A percentile compares a stretch with the other conserved stretches of the same genome.
These are phyloP conservation scores for Oidium heveae DNA, from an alignment of 2,329 filamentous ascomycete genomes.

Conservation along the genomic window DNA sequence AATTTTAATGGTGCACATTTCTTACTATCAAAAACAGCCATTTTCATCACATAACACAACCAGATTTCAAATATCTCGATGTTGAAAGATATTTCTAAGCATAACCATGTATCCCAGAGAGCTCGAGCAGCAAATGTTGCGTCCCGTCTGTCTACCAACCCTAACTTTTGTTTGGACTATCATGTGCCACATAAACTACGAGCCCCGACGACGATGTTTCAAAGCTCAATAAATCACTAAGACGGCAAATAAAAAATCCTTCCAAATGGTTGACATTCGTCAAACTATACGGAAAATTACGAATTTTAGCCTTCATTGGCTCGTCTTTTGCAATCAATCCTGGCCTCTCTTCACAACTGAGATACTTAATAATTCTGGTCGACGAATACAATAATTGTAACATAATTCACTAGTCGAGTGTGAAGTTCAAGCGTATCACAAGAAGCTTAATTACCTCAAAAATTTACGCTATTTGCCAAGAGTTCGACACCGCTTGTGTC, in stretches of 20 bases:
- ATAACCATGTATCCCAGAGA: neutral
- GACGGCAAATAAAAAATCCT: neutral
- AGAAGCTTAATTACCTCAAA: neutral
- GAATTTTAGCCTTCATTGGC: neutral
- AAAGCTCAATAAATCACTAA: neutral
- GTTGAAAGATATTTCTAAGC: neutral
- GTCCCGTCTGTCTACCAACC: neutral
- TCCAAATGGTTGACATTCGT: neutral
- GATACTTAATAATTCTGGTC: neutral
- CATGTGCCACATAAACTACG: neutral
- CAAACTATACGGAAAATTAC: constrained; percentile 1
- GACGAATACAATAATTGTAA: neutral
- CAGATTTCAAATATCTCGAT: neutral
- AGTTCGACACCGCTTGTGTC: neutral
- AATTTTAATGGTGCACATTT: neutral
- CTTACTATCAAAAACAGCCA: neutral
- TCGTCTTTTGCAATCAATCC: neutral
- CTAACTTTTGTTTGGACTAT: neutral
- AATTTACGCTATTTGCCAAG: constrained; percentile 1
- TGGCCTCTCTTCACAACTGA: neutral
- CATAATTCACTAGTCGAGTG: neutral
- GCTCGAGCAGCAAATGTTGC: neutral
- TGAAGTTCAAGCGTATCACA: neutral
- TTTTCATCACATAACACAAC: neutral
- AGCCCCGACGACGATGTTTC: neutral